Evolutionary conservation across 2,329 filamentous ascomycete genomes (phyloP).

Genomic region (Didymella segeticola): DNA sequence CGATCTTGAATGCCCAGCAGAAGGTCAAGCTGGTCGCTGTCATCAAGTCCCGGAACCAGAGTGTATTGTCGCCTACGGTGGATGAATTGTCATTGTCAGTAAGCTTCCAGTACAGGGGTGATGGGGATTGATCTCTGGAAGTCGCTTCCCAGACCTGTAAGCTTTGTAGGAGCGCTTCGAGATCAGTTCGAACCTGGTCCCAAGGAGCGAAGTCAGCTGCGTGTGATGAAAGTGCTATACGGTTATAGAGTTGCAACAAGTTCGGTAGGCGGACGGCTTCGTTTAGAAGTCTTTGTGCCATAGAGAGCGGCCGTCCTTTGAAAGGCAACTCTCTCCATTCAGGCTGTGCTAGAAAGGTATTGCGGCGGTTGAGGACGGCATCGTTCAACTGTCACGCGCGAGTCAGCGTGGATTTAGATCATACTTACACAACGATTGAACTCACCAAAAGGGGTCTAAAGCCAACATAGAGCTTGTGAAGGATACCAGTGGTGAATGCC

Average conservation of each 20-base stretch:
- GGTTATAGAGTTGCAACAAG: neutral
- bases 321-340: neutral
- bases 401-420: neutral
- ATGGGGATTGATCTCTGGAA: neutral
- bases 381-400: neutral
- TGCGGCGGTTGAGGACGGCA: neutral
- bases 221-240: neutral
- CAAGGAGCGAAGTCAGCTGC: neutral
- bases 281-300: neutral
- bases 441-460: neutral
- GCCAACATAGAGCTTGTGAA: neutral
- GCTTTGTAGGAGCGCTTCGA: neutral
- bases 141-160: neutral
- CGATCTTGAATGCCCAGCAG: neutral
- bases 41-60: neutral
- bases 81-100: neutral
- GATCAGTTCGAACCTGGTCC: neutral
- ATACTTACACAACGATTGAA: neutral
- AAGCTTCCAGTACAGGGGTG: neutral
- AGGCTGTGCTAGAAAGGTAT: neutral
- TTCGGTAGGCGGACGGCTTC: neutral
- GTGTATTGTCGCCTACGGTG: neutral
- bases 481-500: neutral
- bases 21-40: neutral
- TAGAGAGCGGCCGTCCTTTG: neutral